These are phyloP conservation scores for Acanthamoeba lenticulata DNA, from an alignment of 208 protist species.

Conservation along the genomic window DNA sequence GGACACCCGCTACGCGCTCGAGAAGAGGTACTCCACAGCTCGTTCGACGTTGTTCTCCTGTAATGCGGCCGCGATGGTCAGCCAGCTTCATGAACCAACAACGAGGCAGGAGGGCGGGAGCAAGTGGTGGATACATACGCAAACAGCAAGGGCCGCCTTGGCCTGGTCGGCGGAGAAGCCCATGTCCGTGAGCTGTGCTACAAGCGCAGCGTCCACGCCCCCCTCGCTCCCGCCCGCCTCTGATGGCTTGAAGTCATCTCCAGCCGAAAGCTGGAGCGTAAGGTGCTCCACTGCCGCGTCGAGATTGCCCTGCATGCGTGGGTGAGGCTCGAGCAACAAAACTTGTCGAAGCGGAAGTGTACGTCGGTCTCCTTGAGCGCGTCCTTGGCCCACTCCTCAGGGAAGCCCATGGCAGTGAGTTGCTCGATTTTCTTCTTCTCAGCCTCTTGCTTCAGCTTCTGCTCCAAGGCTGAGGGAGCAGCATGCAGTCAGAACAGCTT, in stretches of 20 bases:
- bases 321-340: not conserved
- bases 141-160: not conserved
- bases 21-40: constrained; percentile 14
- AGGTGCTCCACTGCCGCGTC: constrained; percentile 17
- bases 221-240: not conserved
- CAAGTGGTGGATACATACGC: not conserved
- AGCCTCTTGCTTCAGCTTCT: not conserved
- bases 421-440: constrained; percentile 11
- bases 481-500: not conserved
- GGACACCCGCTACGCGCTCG: not conserved
- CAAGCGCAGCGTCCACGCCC: not conserved
- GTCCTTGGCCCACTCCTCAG: not conserved
- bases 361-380: constrained; percentile 30
- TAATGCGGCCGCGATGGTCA: not conserved
- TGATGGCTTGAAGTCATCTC: not conserved
- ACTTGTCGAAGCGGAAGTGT: not conserved
- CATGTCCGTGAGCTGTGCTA: constrained; percentile 28
- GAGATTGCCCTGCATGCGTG: not conserved
- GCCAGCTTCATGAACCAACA: no score
- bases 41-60: constrained; percentile 23
- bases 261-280: not conserved
- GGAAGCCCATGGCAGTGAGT: constrained; percentile 48
- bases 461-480: not conserved
- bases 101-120: not conserved
- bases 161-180: constrained; percentile 41